These are phyloP conservation scores for Lagerstroemia speciosa DNA, from an alignment of 345 rosid genomes.

Conservation along the genomic window DNA sequence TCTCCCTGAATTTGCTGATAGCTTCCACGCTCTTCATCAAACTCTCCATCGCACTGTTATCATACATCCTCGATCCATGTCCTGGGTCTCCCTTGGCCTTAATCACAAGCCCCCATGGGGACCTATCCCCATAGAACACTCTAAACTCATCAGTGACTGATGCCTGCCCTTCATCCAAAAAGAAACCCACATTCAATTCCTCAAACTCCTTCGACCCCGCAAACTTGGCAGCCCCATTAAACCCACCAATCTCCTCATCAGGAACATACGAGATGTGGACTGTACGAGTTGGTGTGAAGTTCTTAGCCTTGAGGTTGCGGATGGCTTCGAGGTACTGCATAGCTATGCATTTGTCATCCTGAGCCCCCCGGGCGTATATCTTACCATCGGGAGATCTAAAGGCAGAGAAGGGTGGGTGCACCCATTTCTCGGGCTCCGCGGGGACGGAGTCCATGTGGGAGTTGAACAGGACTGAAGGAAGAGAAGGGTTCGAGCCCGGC, in stretches of 20 bases:
- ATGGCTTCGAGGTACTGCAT: slow-evolving; percentile 79
- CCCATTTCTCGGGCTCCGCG: slow-evolving; percentile 70
- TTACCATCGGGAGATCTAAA: slow-evolving; percentile 39
- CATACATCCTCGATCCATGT: slow-evolving; percentile 75
- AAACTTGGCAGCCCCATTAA: slow-evolving; percentile 52
- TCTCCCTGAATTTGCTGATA: slow-evolving; percentile 57
- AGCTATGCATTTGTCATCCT: slow-evolving; percentile 80
- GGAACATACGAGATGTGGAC: slow-evolving; percentile 62
- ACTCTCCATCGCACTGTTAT: slow-evolving; percentile 81
- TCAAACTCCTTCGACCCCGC: slow-evolving; percentile 45
- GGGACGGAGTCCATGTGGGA: slow-evolving; percentile 97
- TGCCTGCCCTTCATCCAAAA: slow-evolving; percentile 86
- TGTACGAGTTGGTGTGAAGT: slow-evolving; percentile 48
- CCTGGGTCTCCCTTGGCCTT: slow-evolving; percentile 62
- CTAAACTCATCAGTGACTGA: slow-evolving; percentile 49
- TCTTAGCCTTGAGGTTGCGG: slow-evolving; percentile 36
- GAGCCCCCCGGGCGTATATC: slow-evolving; percentile 81
- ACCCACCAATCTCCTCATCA: slow-evolving; percentile 81
- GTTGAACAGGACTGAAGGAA: slow-evolving; percentile 67
- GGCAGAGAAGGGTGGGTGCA: slow-evolving; percentile 77
- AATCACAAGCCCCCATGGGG: slow-evolving; percentile 52
- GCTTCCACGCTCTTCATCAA: slow-evolving; percentile 75
- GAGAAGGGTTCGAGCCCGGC: slow-evolving; percentile 61
- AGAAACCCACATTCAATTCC: slow-evolving; percentile 69
- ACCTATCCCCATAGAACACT: slow-evolving; percentile 68